Conservation (phyloP, 2,329 filamentous ascomycete species). For the Verticillium albo-atrum region DNA sequence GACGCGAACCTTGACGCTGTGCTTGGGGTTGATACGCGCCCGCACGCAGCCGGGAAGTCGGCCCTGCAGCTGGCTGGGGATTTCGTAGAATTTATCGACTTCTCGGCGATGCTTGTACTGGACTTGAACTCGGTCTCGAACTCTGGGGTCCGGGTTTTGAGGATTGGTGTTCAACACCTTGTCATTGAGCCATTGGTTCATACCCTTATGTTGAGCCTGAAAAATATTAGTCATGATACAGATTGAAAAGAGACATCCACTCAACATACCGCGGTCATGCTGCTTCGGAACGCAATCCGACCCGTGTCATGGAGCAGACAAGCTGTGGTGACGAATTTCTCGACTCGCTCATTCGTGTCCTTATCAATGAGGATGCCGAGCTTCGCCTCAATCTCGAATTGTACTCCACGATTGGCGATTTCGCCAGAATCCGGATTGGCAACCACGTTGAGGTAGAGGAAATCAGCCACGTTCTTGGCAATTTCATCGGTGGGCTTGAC, state of each 20-base stretch:
- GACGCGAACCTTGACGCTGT: constrained; percentile 63
- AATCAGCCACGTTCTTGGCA: constrained; percentile 74
- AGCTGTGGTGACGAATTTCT: constrained; percentile 65
- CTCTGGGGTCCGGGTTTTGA: constrained; percentile 38
- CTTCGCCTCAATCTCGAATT: constrained; percentile 93
- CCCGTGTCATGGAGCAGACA: constrained; percentile 60
- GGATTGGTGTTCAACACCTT: constrained; percentile 56
- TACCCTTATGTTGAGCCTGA: constrained; percentile 71
- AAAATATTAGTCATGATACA: not conserved
- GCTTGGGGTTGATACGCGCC: constrained; percentile 52
- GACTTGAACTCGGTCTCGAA: constrained; percentile 54
- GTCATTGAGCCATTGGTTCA: constrained; percentile 82
- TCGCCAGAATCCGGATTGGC: constrained; percentile 61
- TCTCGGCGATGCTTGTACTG: constrained; percentile 80
- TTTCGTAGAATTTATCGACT: constrained; percentile 77
- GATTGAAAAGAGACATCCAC: not conserved
- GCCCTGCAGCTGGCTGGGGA: constrained; percentile 55
- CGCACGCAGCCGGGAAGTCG: constrained; percentile 62
- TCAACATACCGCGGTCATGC: constrained; percentile 75
- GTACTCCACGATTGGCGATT: constrained; percentile 58
- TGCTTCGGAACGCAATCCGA: constrained; percentile 72
- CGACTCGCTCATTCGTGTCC: constrained; percentile 64
- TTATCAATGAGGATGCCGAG: constrained; percentile 76
- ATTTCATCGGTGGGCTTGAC: constrained; percentile 69
- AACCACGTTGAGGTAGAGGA: constrained; percentile 69